Evolutionary conservation across 306 rosid genomes (phyloP).

Genomic region (Medicago ruthenica): DNA sequence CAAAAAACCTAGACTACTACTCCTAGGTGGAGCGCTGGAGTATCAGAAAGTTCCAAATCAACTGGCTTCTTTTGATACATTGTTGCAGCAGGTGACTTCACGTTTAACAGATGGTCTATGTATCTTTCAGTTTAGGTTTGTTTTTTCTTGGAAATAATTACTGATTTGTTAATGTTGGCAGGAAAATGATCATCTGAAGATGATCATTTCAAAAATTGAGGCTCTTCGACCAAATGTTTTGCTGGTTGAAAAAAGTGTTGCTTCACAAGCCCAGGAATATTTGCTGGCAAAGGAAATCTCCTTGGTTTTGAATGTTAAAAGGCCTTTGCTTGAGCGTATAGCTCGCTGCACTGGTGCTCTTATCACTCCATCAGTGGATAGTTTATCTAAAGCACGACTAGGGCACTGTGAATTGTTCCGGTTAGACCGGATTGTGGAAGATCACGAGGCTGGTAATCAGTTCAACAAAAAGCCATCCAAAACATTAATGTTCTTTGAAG

Average conservation of each 20-base stretch:
- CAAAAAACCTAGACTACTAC: conserved; percentile 79
- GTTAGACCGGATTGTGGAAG: conserved; percentile 75
- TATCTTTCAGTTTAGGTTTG: conserved; percentile 16
- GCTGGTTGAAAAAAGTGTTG: conserved; percentile 92
- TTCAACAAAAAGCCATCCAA: conserved; percentile 75
- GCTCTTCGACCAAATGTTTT: conserved; percentile 91
- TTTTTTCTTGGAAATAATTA: conserved; percentile 26
- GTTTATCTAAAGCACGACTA: conserved; percentile 64
- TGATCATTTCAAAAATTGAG: conserved; percentile 84
- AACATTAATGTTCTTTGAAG: conserved; percentile 96
- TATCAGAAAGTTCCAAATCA: conserved; percentile 93
- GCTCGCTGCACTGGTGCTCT: conserved; percentile 91
- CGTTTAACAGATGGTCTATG: conserved; percentile 24
- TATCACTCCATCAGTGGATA: conserved; percentile 79
- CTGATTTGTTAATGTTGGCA: conserved; percentile 49
- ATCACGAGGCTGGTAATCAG: conserved; percentile 67
- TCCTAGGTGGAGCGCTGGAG: conserved; percentile 87
- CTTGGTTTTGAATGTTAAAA: conserved; percentile 92
- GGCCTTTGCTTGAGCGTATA: conserved; percentile 84
- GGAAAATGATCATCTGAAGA: conserved; percentile 92
- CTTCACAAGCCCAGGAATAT: conserved; percentile 79
- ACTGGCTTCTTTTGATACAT: conserved; percentile 81
- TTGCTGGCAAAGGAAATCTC: conserved; percentile 93
- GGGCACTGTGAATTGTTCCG: conserved; percentile 96
- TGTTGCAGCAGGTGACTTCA: conserved; percentile 84